A percentile compares a stretch with the other conserved stretches of the same genome.
Evolutionary conservation across 2,329 filamentous ascomycete genomes (phyloP).

Genomic region (Claviceps sorghi): DNA sequence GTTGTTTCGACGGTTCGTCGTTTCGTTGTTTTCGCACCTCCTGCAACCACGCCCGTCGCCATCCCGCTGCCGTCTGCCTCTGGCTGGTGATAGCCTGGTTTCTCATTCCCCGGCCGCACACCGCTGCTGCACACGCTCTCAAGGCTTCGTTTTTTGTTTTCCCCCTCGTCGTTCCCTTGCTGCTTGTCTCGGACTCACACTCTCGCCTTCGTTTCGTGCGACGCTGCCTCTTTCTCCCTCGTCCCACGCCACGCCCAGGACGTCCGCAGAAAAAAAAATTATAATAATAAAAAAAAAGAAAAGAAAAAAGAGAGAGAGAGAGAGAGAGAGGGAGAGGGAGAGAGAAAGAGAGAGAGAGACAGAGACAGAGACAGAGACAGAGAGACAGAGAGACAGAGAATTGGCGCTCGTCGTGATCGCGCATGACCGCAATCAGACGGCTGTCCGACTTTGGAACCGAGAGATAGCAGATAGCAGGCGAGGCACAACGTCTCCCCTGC

Average conservation of each 20-base stretch:
- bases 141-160: neutral
- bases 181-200: neutral
- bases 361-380: too few relatives aligned
- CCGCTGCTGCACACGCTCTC: neutral
- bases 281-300: too few relatives aligned
- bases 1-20: too few relatives aligned
- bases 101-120: neutral
- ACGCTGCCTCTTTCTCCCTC: neutral
- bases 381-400: too few relatives aligned
- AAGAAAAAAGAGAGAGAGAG: too few relatives aligned
- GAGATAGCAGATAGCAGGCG: neutral
- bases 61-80: neutral
- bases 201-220: neutral
- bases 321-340: too few relatives aligned
- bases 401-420: neutral
- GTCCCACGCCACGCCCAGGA: neutral
- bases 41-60: constrained; percentile 1
- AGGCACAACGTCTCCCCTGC: neutral
- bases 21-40: constrained; percentile 2
- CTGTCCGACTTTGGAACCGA: neutral
- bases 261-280: neutral
- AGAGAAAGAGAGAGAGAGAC: too few relatives aligned
- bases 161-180: neutral
- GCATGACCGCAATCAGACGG: neutral
- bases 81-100: neutral